Evolutionary conservation across 2,329 filamentous ascomycete species (phyloP), one percentile per base, ranked within the genome.

Genomic region (Dactylellina sp.): DNA sequence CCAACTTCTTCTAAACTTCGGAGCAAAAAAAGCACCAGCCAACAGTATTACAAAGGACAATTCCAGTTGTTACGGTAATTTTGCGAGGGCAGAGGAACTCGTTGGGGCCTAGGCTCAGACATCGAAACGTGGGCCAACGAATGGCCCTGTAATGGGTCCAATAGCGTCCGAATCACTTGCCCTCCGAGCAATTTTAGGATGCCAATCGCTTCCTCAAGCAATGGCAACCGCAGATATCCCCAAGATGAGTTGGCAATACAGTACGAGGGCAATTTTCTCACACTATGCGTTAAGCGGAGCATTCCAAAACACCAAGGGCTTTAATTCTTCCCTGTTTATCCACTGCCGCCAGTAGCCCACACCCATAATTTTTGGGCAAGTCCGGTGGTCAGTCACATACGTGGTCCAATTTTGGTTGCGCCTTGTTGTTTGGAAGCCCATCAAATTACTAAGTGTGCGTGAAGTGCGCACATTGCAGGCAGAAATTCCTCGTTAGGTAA

Each of bases 91-190:
- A 62, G 60, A 65, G 60, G 68, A 72, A 72, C 68, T 64, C 66
- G 35, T 52, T 60, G 46, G 66, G 66, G 28, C 59, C 11, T 47
- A 64, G 25, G 37, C 39, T 52, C 42, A 72, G 68, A 72, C 61
- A 72, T 44, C 52, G 68, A 72, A 72, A 72, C 68, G 68, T 72
- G 68, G 68, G 68, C 68, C 68, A 72, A 72, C 68, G 68, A 61
- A 64, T 59, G 60, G 56, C 60, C 60, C 60, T 72, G 60, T 57
- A 60, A 72, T 72, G 68, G 68, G 46, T 65, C 68, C 60, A 60
- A 72, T 65, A 49, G 60, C 60, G 35, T 60, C 61, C 60, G 55
- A 65, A 55, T 53, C 59, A 72, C 68, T 72, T 72, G 53, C 68
- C 68, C 56, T 64, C 62, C 53, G 60, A 46, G 68, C 47, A 72